Conservation (phyloP, 1,139 yeast species). For the Wickerhamiella infanticola region DNA sequence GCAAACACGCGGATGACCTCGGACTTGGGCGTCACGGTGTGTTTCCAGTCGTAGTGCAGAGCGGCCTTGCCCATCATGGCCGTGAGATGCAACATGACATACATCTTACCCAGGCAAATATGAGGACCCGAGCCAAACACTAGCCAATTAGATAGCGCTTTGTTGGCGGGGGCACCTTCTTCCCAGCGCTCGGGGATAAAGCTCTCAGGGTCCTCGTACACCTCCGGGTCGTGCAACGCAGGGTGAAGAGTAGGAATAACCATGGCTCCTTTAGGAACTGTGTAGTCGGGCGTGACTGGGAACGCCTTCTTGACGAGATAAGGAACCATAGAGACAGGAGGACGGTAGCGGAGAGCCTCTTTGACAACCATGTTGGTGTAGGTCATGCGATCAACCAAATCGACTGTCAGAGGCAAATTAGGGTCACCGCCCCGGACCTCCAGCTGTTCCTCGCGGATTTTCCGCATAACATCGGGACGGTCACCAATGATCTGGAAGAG, state of each 20-base stretch:
- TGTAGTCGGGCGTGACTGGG: conserved; percentile 68
- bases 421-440: conserved; percentile 68
- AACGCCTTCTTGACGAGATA: conserved; percentile 76
- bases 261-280: conserved; percentile 96
- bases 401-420: conserved; percentile 41
- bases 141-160: conserved; percentile 76
- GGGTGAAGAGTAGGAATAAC: conserved; percentile 90
- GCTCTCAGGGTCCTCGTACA: conserved; percentile 82
- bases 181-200: conserved; percentile 96
- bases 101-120: conserved; percentile 86
- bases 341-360: conserved; percentile 87
- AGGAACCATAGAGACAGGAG: conserved; percentile 97
- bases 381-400: conserved; percentile 67
- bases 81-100: conserved; percentile 79
- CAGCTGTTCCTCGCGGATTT: conserved; percentile 84
- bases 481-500: conserved; percentile 90
- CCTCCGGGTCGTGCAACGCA: conserved; percentile 92
- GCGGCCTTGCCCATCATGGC: conserved; percentile 83
- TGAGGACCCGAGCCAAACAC: conserved; percentile 97
- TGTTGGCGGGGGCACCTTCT: conserved; percentile 39
- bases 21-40: conserved; percentile 64
- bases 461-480: conserved; percentile 74
- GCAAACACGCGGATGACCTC: conserved; percentile 95
- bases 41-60: conserved; percentile 63
- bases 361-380: conserved; percentile 83